Percentiles rank a stretch among this genome's conserved stretches.
phyloP scores from a whole-genome alignment of 2,329 filamentous ascomycete species.

The Penicillium sp. region DNA sequence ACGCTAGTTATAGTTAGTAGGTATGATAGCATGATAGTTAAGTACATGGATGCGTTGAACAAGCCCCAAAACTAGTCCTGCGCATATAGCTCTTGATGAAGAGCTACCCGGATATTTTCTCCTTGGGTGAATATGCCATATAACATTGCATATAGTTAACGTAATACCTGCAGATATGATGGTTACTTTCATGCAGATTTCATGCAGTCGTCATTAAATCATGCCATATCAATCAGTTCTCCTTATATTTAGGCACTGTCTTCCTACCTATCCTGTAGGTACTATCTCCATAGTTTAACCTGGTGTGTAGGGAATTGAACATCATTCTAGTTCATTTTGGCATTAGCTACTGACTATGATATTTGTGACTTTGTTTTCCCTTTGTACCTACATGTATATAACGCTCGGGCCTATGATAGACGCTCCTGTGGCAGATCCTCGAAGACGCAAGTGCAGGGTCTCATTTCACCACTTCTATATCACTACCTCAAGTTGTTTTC shows the following conservation, averaged over 20 bases:
- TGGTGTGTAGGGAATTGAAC: neutral
- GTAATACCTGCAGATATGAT: neutral
- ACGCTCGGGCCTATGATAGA: slow-evolving; percentile 4
- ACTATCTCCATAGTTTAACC: too few relatives aligned
- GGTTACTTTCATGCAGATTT: neutral
- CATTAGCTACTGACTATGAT: neutral
- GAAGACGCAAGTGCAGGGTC: neutral
- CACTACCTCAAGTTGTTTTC: neutral
- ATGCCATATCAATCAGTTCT: neutral
- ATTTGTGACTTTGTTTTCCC: neutral
- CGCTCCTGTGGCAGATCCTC: neutral
- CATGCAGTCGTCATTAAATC: neutral
- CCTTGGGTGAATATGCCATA: neutral
- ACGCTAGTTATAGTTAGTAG: neutral
- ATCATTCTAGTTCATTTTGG: neutral
- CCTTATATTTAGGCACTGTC: neutral
- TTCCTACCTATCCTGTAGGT: neutral
- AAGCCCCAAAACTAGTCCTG: neutral
- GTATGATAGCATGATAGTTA: neutral
- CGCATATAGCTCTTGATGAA: neutral
- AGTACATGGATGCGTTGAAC: neutral
- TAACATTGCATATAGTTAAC: neutral
- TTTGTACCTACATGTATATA: neutral
- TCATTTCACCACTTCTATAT: neutral
- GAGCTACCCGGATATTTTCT: neutral